Percentiles rank a stretch among this genome's conserved stretches.
phyloP scores from a whole-genome alignment of 345 rosid genomes.

The Lepidium sativum region DNA sequence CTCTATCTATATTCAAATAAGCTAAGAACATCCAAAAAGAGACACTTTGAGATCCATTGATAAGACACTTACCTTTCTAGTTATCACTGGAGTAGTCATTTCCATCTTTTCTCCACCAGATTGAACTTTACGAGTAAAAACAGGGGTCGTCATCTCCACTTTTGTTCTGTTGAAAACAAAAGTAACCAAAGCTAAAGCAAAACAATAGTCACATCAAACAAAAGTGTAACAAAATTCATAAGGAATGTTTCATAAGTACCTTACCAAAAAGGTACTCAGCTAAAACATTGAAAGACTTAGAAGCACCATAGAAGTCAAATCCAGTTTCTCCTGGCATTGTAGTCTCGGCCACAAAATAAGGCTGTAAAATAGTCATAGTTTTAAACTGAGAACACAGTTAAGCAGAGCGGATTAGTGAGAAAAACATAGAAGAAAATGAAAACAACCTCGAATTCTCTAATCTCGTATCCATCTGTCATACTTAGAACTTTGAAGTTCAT shows the following conservation, averaged over 20 bases:
- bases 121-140: constrained; percentile 48
- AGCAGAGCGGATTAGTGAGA: not conserved
- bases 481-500: constrained; percentile 51
- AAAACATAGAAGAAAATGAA: not conserved
- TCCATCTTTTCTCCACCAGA: constrained; percentile 78
- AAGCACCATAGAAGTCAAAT: constrained; percentile 66
- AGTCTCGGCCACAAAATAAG: constrained; percentile 78
- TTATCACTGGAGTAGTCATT: constrained; percentile 87
- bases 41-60: not conserved
- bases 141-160: constrained; percentile 97
- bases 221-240: not conserved
- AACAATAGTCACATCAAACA: constrained; percentile 8
- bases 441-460: constrained; percentile 77
- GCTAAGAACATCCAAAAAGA: not conserved
- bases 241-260: constrained; percentile 37
- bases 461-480: constrained; percentile 57
- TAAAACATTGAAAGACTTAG: constrained; percentile 68
- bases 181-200: not conserved
- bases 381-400: not conserved
- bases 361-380: constrained; percentile 29
- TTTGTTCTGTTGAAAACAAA: constrained; percentile 43
- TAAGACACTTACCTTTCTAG: constrained; percentile 47
- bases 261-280: constrained; percentile 96
- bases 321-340: constrained; percentile 75
- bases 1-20: not conserved